Conservation (phyloP, 306 rosid genomes). For the Medicago truncatula region MtrunA17r5.0-ANR NC_053049.1:41871501-41872000, state of each 20-base stretch:
- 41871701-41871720: neutral
- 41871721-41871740: conserved; percentile 22
- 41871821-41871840: conserved; percentile 80
- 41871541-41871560: conserved; percentile 64
- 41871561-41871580: conserved; percentile 86
- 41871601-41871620: conserved; percentile 91
- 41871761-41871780: conserved; percentile 29
- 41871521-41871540: conserved; percentile 75
- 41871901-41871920: conserved; percentile 17
- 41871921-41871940: neutral
- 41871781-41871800: conserved; percentile 30
- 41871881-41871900: conserved; percentile 74
- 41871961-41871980: neutral
- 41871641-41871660: conserved; percentile 76
- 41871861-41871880: conserved; percentile 71
- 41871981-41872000: conserved; percentile 5
- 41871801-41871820: conserved; percentile 65
- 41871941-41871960: neutral
- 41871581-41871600: conserved; percentile 85
- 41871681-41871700: conserved; percentile 18
- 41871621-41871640: conserved; percentile 62
- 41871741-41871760: conserved; percentile 29
- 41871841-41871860: conserved; percentile 79
- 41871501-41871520: conserved; percentile 64
- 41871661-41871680: conserved; percentile 26